These are phyloP conservation scores for Ceratorhiza oryzae-sativae DNA, from an alignment of 1,284 basidiomycete species.

Conservation along the genomic window DNA sequence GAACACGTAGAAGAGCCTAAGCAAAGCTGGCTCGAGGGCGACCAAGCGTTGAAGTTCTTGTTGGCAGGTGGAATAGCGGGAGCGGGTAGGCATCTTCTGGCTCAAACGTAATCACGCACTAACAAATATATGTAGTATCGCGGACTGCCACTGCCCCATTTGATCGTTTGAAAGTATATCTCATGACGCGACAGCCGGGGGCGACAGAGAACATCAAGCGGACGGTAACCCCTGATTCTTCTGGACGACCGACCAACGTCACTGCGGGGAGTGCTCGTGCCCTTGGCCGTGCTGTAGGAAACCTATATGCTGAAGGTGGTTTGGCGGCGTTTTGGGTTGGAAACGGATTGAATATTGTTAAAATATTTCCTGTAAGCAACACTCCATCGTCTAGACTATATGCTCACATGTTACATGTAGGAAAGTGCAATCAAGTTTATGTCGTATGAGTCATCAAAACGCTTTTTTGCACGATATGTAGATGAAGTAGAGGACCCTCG, in stretches of 20 bases:
- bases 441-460: slow-evolving; percentile 95
- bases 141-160: slow-evolving; percentile 97
- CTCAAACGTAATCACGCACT: background rate
- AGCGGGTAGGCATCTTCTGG: slow-evolving; percentile 65
- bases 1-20: slow-evolving; percentile 62
- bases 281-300: slow-evolving; percentile 73
- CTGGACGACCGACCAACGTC: slow-evolving; percentile 50
- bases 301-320: slow-evolving; percentile 88
- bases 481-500: slow-evolving; percentile 89
- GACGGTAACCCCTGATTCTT: slow-evolving; percentile 7
- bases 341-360: slow-evolving; percentile 74
- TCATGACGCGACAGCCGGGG: slow-evolving; percentile 86
- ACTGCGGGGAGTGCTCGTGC: slow-evolving; percentile 68
- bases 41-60: slow-evolving; percentile 86
- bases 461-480: slow-evolving; percentile 89
- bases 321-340: slow-evolving; percentile 93
- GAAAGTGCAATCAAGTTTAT: slow-evolving; percentile 99
- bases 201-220: slow-evolving; percentile 49
- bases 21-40: slow-evolving; percentile 66
- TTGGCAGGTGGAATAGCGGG: slow-evolving; percentile 94
- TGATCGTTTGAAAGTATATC: slow-evolving; percentile 95
- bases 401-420: slow-evolving; percentile 43
- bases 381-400: background rate
- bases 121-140: slow-evolving; percentile 69
- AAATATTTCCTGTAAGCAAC: slow-evolving; percentile 80